Evolutionary conservation across 2,329 filamentous ascomycete species (phyloP).

Genomic region (Blastomyces parvus): DNA sequence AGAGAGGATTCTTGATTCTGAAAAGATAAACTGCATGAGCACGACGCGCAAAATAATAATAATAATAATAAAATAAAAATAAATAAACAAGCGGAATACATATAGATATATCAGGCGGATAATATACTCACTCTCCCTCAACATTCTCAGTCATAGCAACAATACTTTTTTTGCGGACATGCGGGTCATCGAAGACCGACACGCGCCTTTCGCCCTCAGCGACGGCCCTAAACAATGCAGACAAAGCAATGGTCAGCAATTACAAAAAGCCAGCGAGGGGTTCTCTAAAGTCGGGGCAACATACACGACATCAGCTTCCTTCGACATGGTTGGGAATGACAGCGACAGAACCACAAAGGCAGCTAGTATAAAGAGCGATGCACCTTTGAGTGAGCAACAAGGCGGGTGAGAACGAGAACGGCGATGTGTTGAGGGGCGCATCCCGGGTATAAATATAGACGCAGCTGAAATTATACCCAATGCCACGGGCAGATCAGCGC

Average conservation of each 20-base stretch:
- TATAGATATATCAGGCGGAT: not conserved
- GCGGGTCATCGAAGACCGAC: slow-evolving; percentile 14
- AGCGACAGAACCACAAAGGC: not conserved
- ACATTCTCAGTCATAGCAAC: slow-evolving; percentile 24
- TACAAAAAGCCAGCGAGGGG: not conserved
- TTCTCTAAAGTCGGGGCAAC: not conserved
- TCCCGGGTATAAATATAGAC: slow-evolving; percentile 1
- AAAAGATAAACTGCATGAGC: not conserved
- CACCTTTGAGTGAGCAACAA: not conserved
- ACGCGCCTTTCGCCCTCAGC: slow-evolving; percentile 8
- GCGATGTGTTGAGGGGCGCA: not conserved
- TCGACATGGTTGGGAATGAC: slow-evolving; percentile 1
- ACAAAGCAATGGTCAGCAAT: not conserved
- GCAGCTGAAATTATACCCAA: not conserved
- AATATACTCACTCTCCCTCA: slow-evolving; percentile 26
- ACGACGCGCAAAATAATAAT: not conserved
- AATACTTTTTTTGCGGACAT: slow-evolving; percentile 17
- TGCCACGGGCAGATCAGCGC: not conserved
- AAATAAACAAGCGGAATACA: not conserved
- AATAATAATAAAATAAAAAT: too few relatives aligned
- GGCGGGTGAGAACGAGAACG: not conserved
- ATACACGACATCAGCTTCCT: slow-evolving; percentile 4
- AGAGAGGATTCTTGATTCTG: slow-evolving; percentile 31
- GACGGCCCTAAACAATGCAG: not conserved
- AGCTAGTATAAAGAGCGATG: not conserved